A percentile compares a stretch with the other conserved stretches of the same genome.
phyloP scores from a whole-genome alignment of 495 filamentous ascomycete species.

The Neurospora sublineolata region DNA sequence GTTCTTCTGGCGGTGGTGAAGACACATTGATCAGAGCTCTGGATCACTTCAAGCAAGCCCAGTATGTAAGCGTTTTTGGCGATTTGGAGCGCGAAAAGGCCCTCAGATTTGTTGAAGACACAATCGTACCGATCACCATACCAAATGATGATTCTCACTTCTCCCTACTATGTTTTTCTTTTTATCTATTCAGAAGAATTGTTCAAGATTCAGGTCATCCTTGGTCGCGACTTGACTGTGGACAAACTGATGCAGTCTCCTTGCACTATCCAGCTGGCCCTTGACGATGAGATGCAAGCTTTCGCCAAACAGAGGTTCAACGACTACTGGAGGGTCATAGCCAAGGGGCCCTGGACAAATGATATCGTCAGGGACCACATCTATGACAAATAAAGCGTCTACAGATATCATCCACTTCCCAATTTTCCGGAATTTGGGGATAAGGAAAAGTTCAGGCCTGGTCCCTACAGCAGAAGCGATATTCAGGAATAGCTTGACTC shows the following conservation, averaged over 20 bases:
- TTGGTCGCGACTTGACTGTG: background rate
- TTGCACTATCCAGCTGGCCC: background rate
- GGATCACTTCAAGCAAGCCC: background rate
- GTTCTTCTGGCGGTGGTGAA: background rate
- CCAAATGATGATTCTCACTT: background rate
- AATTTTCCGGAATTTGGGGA: background rate
- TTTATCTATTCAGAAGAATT: background rate
- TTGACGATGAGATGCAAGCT: background rate
- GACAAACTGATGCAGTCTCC: background rate
- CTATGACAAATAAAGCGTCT: background rate
- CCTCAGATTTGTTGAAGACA: background rate
- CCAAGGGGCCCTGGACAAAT: background rate
- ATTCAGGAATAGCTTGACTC: background rate
- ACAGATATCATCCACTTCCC: background rate
- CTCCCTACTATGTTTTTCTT: background rate
- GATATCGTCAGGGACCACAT: background rate
- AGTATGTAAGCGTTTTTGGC: fast-evolving
- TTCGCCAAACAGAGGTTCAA: background rate
- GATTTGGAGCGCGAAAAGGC: background rate
- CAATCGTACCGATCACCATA: background rate
- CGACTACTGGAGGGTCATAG: background rate
- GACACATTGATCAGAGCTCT: background rate
- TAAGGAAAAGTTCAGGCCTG: background rate
- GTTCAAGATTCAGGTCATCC: background rate
- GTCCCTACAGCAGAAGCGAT: background rate